A percentile compares a stretch with the other conserved stretches of the same genome.
Conservation (phyloP, 345 rosid genomes). For the Salix koriyanagi region DNA sequence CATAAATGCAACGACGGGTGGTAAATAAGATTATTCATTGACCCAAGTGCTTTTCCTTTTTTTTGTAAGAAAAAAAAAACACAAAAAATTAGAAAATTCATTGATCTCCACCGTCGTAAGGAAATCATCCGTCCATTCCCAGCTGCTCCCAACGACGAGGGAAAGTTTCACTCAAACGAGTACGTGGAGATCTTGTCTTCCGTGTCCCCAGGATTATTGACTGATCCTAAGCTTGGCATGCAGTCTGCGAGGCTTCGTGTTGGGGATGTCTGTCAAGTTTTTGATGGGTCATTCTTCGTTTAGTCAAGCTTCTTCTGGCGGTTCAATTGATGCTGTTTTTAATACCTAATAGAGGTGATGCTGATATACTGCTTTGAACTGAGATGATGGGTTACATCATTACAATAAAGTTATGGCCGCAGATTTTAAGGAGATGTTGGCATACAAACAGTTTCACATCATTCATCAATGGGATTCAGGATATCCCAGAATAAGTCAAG, state of each 20-base stretch:
- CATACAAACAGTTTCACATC: no score
- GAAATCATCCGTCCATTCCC: constrained; percentile 89
- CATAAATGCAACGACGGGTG: no score
- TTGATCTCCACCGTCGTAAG: constrained; percentile 60
- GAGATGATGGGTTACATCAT: constrained; percentile 97
- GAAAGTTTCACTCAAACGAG: constrained; percentile 74
- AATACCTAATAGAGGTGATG: constrained; percentile 72
- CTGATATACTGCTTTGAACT: constrained; percentile 81
- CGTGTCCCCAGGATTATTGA: constrained; percentile 55
- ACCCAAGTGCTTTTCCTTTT: no score
- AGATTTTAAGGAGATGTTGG: constrained; percentile 49
- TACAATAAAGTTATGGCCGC: constrained; percentile 88
- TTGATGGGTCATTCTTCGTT: constrained; percentile 77
- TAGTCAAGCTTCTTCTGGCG: constrained; percentile 94
- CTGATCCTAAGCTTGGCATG: constrained; percentile 47
- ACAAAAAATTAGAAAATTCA: no score
- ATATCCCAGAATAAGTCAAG: not conserved
- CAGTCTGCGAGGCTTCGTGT: constrained; percentile 71
- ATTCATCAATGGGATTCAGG: no score
- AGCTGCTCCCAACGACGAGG: constrained; percentile 60
- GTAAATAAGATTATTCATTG: no score
- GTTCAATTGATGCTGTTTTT: constrained; percentile 92
- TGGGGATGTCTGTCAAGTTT: constrained; percentile 85
- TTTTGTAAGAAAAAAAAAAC: no score
- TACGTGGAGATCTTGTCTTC: constrained; percentile 77